Evolutionary conservation across 306 rosid species (phyloP).

Genomic region (Prunus salicina): DNA sequence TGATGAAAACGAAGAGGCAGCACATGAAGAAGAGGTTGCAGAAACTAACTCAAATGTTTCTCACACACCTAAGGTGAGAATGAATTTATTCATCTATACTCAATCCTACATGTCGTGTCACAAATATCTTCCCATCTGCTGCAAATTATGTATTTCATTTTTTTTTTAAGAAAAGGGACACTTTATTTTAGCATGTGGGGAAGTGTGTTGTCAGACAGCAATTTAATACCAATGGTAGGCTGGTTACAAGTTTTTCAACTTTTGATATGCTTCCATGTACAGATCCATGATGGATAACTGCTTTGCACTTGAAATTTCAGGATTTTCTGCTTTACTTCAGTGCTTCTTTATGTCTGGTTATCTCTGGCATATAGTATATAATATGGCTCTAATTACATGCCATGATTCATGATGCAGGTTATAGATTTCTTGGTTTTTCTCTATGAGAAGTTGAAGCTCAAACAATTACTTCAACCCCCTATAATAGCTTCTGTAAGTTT

Average conservation of each 20-base stretch:
- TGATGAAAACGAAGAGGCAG: conserved; percentile 4
- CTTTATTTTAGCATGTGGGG: not conserved
- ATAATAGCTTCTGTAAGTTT: conserved; percentile 92
- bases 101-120: not conserved
- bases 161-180: too few species aligned
- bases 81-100: conserved; percentile 3
- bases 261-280: not conserved
- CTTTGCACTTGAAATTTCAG: not conserved
- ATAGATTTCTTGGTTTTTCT: conserved; percentile 30
- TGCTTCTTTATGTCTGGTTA: not conserved
- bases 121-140: not conserved
- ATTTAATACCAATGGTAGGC: not conserved
- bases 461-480: conserved; percentile 93
- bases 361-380: not conserved
- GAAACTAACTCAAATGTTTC: conserved; percentile 33
- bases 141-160: not conserved
- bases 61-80: conserved; percentile 54
- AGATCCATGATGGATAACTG: not conserved
- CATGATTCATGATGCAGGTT: conserved; percentile 54
- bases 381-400: conserved; percentile 1
- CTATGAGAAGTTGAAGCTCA: conserved; percentile 82
- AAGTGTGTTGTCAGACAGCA: not conserved
- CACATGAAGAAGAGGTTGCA: conserved; percentile 21
- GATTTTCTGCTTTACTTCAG: not conserved
- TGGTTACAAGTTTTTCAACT: not conserved